Base-by-base conservation (phyloP, 2,329 filamentous ascomycete species). In the Emmonsiellopsis sp. region DNA sequence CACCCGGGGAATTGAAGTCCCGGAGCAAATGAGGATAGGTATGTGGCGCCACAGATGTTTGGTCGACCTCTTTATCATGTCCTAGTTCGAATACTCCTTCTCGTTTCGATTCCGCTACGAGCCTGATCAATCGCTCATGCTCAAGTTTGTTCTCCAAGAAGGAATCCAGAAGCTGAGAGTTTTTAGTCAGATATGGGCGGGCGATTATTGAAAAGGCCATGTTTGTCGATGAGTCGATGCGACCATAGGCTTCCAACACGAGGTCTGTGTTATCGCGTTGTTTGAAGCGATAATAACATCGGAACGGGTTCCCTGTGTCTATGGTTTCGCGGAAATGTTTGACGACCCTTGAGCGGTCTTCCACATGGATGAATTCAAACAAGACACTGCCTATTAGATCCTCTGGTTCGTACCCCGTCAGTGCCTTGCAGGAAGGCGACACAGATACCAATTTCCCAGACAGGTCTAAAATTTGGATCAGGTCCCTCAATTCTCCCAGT, bases 81-180 rank as follows among this genome's bases (percentile, higher is more conserved):
- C 77, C 79, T 50, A 83, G 80, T 55, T 87, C 85, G 13, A 79
- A 78, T 56, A 94, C 91, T 52, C 91, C 92, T 69, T 96, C 92
- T 57, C 81, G 80, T 61, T 87, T 88, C 52, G 96, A 76, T 70
- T 94, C 89, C 15, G 86, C 84, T 57, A 97, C 95, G 43, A 89
- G 83, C 62, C 89, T 86, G 63, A 83, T 84, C 48, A 97, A 72
- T 4, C 91, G 82, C 73, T 95, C 90, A 63, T 96, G 95, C 69
- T 96, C 92, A 52, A 95, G 92, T 71, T 96, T 96, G 73, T 96
- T 91, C 68, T 97, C 92, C 31, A 97, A 77, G 63, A 96, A 96
- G 0, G 90, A 94, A 71, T 97, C 91, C 16, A 96, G 77, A 9
- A 96, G 77, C 3, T 81, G 82, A 1, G 89, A 85, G 65, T 92